A percentile compares a stretch with the other conserved stretches of the same genome.
Conservation (phyloP, 192 early-diverging fungal species). For the Backusella mclennaniae region DNA sequence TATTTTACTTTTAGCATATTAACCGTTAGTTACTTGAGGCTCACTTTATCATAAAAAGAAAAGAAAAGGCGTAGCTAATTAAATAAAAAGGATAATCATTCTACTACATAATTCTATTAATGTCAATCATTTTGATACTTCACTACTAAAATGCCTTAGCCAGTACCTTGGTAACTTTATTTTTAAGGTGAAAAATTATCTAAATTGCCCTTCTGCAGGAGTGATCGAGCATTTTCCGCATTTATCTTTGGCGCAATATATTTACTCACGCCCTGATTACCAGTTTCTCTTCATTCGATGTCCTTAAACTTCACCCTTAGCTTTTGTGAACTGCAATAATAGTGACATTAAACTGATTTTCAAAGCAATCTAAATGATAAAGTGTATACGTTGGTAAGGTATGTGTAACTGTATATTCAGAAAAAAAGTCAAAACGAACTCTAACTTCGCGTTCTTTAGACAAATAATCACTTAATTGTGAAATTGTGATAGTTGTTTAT, state of each 20-base stretch:
- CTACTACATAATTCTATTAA: not conserved
- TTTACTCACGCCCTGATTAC: not conserved
- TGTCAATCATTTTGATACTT: not conserved
- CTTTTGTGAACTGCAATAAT: not conserved
- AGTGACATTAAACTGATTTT: not conserved
- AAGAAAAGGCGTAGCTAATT: not conserved
- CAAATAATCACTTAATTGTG: not conserved
- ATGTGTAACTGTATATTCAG: not conserved
- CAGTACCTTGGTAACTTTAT: not conserved
- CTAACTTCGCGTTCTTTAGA: not conserved
- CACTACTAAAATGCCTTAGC: not conserved
- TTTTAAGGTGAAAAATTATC: not conserved
- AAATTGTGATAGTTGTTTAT: not conserved
- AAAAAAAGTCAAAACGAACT: not conserved
- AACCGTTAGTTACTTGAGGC: not conserved
- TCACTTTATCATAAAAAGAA: not conserved
- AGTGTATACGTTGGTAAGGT: not conserved
- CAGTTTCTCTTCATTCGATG: not conserved
- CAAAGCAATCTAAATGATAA: not conserved
- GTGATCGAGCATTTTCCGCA: not conserved
- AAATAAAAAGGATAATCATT: not conserved
- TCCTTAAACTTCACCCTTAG: not conserved
- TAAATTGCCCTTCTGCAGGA: not conserved
- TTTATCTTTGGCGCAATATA: not conserved
- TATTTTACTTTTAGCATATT: not conserved